These are phyloP conservation scores for Venturia oleaginea DNA, from an alignment of 2,329 filamentous ascomycete species.

Conservation along the genomic window DNA sequence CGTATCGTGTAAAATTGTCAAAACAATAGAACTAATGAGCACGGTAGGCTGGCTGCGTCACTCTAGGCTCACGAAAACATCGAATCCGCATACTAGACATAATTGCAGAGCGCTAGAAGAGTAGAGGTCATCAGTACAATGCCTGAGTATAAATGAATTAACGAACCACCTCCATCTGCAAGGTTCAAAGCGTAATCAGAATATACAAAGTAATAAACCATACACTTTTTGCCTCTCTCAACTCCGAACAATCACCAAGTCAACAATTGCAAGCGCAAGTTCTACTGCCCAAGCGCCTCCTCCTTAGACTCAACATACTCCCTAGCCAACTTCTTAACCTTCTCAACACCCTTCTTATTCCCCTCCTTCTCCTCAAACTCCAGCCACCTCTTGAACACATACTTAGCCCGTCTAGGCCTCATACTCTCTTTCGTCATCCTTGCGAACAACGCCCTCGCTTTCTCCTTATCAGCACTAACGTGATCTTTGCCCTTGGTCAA, in stretches of 20 bases:
- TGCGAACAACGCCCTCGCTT: slow-evolving; percentile 71
- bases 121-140: too few species aligned
- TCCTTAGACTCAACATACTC: slow-evolving; percentile 48
- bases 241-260: not conserved
- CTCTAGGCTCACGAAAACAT: too few species aligned
- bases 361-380: slow-evolving; percentile 71
- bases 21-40: too few species aligned
- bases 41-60: too few species aligned
- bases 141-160: too few species aligned
- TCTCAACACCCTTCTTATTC: slow-evolving; percentile 62
- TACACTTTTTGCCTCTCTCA: not conserved
- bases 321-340: slow-evolving; percentile 59
- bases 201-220: not conserved
- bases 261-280: not conserved
- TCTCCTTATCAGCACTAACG: slow-evolving; percentile 46
- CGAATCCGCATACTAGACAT: too few species aligned
- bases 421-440: slow-evolving; percentile 56
- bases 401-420: slow-evolving; percentile 74
- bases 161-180: too few species aligned
- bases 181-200: too few species aligned
- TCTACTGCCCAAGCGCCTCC: not conserved
- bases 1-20: too few species aligned
- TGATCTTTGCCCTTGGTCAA: slow-evolving; percentile 52
- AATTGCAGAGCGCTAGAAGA: too few species aligned
- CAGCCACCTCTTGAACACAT: slow-evolving; percentile 87